Conservation (phyloP, 345 rosid genomes). For the Mercurialis annua region DNA sequence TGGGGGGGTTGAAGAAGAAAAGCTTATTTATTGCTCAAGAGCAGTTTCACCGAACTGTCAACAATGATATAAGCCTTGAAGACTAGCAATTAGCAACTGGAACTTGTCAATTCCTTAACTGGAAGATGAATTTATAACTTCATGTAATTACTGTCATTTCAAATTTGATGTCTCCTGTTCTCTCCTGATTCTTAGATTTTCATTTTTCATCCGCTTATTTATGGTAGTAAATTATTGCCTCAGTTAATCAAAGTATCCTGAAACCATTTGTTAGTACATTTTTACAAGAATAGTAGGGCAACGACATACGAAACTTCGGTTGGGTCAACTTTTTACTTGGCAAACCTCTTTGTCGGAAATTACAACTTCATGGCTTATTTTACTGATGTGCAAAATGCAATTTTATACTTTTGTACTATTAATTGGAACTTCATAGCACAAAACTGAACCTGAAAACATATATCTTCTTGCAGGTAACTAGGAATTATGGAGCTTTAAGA, state of each 20-base stretch:
- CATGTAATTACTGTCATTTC: neutral
- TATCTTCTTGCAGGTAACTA: slow-evolving; percentile 51
- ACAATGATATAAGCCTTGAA: no score
- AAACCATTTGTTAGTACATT: neutral
- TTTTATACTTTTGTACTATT: neutral
- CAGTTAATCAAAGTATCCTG: neutral
- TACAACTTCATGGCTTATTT: neutral
- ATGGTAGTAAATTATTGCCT: neutral
- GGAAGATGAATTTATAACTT: neutral
- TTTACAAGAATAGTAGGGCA: neutral
- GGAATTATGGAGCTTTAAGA: slow-evolving; percentile 90
- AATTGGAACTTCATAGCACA: neutral
- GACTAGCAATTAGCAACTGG: no score
- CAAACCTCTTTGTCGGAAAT: neutral
- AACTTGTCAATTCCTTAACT: neutral
- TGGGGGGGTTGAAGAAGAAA: no score
- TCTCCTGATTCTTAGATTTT: neutral
- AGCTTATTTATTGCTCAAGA: no score
- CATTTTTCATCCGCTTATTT: neutral
- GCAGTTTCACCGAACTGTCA: no score
- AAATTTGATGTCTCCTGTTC: neutral
- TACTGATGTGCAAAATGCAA: neutral
- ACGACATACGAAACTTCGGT: neutral
- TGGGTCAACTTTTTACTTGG: neutral
- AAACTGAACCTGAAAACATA: neutral